Base-by-base conservation (phyloP, 768 basidiomycete species). In the Tubosaeta sp. region DNA sequence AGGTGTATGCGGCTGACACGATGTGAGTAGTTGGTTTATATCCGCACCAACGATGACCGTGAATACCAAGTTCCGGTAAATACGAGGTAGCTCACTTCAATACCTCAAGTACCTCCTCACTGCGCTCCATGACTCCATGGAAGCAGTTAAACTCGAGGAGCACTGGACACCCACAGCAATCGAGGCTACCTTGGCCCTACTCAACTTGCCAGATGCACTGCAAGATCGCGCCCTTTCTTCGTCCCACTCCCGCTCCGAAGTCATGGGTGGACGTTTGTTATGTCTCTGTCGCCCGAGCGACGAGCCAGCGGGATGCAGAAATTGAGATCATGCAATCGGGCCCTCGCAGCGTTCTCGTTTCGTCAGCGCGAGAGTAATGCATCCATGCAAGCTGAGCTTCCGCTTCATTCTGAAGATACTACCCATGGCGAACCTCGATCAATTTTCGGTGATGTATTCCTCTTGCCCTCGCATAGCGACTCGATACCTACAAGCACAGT, bases 11-110 rank as follows among this genome's bases (percentile, higher is more conserved):
- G n/a, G n/a, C n/a, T n/a, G n/a, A n/a, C n/a, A n/a, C n/a, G n/a
- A n/a, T n/a, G n/a, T n/a, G n/a, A n/a, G n/a, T n/a, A n/a, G n/a
- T n/a, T n/a, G n/a, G n/a, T n/a, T n/a, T n/a, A n/a, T n/a, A n/a
- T n/a, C n/a, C n/a, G n/a, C n/a, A n/a, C n/a, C 41, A 64, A 25
- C 2, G 66, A 64, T 45, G 64, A 42, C 16, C 44, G 57, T 34
- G 58, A 46, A 54, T 44, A 11, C 6, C n/a, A n/a, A n/a, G n/a
- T n/a, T 21, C 31, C 12, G 25, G 22, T n/a, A 62, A 55, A 46
- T 19, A 35, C 8, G 34, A n/a, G 34, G 34, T 13, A 16, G 29
- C 10, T 13, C n/a, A 18, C 6, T 29, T 44, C 31, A 32, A 44
- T 44, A 32, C 6, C 21, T 22, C 22, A 22, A 21, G 19, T 21